Evolutionary conservation across 495 filamentous ascomycete genomes (phyloP), one percentile per base, ranked within the genome.

Genomic region (Podospora tetraspora): DNA sequence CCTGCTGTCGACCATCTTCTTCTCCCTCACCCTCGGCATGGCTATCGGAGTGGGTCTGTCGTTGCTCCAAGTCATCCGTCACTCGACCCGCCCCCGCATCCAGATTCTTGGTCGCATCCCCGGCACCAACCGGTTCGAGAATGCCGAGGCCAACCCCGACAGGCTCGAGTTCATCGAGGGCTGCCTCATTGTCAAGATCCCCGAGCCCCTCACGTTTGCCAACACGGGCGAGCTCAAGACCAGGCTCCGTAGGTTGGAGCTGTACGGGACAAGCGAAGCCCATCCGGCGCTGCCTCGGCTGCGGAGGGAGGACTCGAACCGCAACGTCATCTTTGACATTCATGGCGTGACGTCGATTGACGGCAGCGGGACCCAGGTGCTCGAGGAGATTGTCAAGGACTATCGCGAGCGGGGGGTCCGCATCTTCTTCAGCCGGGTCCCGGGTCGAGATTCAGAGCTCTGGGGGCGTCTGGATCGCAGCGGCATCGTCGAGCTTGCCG

Each of bases 141-240:
- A 97, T 69, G 93, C 93, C 19, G 95, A 98, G 77, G 83, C 88
- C 0, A 85, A 90, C 69, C 88, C 90, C 0, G 87, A 91, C 58
- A 83, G 85, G 8, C 82, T 97, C 4, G 94, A 98, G 74, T 91
- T 96, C 69, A 84, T 98, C 61, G 92, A 97, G 73, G 92, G 94
- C 13, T 94, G 92, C 67, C 78, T 99, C 37, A 96, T 99, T 69
- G 93, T 98, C 62, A 97, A 97, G 79, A 97, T 99, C 71, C 95
- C 95, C 0, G 96, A 98, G 72, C 94, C 94, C 0, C 82, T 99
- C 57, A 98, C 96, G 0, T 99, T 99, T 72, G 94, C 95, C 64
- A 99, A 99, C 74, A 97, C 96, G 1, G 96, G 96, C 22, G 91
- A 95, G 65, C 82, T 99, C 23, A 96, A 94, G 80, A 89, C 88